Percentiles rank a stretch among this genome's conserved stretches.
Evolutionary conservation across 352 stramenopile genomes (phyloP).

Genomic region (Phytophthora brassicae): DNA sequence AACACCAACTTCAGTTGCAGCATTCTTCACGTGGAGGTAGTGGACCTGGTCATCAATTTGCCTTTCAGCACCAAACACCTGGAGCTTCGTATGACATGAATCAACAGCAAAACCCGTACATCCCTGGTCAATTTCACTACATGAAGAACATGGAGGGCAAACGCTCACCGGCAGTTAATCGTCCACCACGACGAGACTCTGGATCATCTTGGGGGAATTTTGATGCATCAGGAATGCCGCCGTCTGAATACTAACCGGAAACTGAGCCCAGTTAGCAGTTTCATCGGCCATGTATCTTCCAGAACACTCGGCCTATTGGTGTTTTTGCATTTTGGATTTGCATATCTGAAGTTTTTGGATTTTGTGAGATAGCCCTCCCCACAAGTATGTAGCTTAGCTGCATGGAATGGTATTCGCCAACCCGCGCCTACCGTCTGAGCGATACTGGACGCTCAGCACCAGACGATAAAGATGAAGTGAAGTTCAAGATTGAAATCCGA

Average conservation of each 20-base stretch:
- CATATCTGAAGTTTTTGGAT: conserved; percentile 44
- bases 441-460: conserved; percentile 25
- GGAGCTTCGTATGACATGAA: conserved; percentile 35
- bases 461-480: conserved; percentile 38
- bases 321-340: conserved; percentile 46
- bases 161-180: conserved; percentile 31
- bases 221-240: conserved; percentile 41
- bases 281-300: conserved; percentile 12
- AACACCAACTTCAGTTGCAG: conserved; percentile 47
- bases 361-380: conserved; percentile 35
- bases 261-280: conserved; percentile 3
- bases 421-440: conserved; percentile 26
- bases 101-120: conserved; percentile 40
- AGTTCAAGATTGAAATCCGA: conserved; percentile 36
- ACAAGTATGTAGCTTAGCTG: conserved; percentile 37
- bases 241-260: conserved; percentile 35
- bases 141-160: conserved; percentile 72
- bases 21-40: conserved; percentile 22
- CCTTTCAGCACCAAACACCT: conserved; percentile 33
- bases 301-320: conserved; percentile 16
- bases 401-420: conserved; percentile 41
- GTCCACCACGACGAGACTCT: conserved; percentile 49
- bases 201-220: conserved; percentile 61
- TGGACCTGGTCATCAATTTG: conserved; percentile 25
- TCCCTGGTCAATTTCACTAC: conserved; percentile 60